These are phyloP conservation scores for Emergomyces orientalis DNA, from an alignment of 2,329 filamentous ascomycete species.

Conservation along the genomic window DNA sequence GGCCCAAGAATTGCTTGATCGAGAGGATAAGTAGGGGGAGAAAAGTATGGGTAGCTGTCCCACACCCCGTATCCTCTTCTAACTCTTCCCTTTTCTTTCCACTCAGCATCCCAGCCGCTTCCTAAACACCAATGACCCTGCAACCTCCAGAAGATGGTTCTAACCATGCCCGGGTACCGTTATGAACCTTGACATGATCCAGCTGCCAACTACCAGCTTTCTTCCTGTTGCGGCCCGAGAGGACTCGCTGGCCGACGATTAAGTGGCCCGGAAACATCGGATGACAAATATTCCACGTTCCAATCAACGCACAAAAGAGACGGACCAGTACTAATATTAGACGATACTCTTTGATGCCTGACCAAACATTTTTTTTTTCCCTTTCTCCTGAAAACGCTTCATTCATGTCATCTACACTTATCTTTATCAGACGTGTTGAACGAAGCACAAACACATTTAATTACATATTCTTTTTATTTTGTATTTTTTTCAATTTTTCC, in stretches of 20 bases:
- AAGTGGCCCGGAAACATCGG: neutral
- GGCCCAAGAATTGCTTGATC: slow-evolving; percentile 33
- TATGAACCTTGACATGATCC: neutral
- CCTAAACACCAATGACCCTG: neutral
- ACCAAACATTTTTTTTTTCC: neutral
- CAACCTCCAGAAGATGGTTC: neutral
- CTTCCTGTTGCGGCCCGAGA: neutral
- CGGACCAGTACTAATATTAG: neutral
- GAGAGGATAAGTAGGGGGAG: slow-evolving; percentile 10
- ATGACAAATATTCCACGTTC: neutral
- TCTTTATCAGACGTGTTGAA: neutral
- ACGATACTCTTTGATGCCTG: neutral
- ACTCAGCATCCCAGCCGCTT: neutral
- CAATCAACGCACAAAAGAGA: neutral
- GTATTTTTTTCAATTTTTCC: neutral
- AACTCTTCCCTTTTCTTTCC: neutral
- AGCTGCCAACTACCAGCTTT: neutral
- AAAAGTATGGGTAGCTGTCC: neutral
- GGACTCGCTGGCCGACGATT: neutral
- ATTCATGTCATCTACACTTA: neutral
- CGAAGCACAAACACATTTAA: neutral
- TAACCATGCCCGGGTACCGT: neutral
- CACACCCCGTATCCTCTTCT: neutral
- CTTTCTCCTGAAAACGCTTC: neutral
- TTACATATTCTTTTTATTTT: neutral